Evolutionary conservation across 2,329 filamentous ascomycete genomes (phyloP), one percentile per base, ranked within the genome.

Genomic region (Aspergillus fructus): DNA sequence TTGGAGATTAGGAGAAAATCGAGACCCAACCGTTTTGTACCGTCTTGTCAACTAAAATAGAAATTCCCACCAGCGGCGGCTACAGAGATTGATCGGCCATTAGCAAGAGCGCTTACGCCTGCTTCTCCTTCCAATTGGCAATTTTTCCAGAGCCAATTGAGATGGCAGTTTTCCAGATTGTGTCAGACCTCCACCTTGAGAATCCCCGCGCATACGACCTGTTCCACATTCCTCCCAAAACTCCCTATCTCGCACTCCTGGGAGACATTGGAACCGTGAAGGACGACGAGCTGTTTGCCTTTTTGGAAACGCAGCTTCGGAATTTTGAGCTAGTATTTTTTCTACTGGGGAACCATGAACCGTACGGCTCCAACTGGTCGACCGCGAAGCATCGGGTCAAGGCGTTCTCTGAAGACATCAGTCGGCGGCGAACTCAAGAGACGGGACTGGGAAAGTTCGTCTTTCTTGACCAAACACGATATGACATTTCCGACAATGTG

Each of bases 151-250:
- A 53, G 23, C 40, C 46, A 55, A 55, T 43, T 24, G 45, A 17
- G 4, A 66, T 70, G 66, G 60, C 60, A 30, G 45, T 40, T 33
- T 59, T 76, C 52, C 74, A 85, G 61, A 78, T 86, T 47, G 56
- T 85, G n/a, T 85, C 83, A 0, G 83, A 86, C 67, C 73, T 86
- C 3, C 83, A 86, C 59, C 74, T 86, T 7, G 83, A 86, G 64
- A 64, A 66, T 8, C 76, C 78, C 0, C 72, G 75, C 43, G 70
- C 72, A 17, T 86, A 86, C 66, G 78, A 83, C 60, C 21, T 72
- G 23, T 86, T 81, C 62, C 64, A 79, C 2, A 79, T 85, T 21
- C 49, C 64, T 0, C 77, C 79, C 1, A 73, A 69, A 49, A 79
- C 82, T 1, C 79, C 80, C 0, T 77, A 80, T 56, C 74, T 87